A percentile compares a stretch with the other conserved stretches of the same genome.
Conservation (phyloP, 306 rosid species). For the Albizia julibrissin region DNA sequence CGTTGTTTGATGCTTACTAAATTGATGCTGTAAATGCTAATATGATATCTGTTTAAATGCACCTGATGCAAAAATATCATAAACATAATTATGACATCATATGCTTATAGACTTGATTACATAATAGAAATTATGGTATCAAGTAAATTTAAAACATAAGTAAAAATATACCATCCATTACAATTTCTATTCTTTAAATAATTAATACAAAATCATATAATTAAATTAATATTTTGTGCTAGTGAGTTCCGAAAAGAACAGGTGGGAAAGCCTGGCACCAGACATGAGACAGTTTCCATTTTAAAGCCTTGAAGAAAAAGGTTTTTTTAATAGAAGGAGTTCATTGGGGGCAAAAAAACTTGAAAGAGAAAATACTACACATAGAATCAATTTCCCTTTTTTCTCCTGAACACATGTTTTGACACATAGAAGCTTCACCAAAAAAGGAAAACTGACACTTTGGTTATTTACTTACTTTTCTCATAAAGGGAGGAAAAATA, state of each 20-base stretch:
- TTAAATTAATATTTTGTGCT: too few species aligned
- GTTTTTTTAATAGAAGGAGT: not conserved
- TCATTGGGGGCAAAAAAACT: not conserved
- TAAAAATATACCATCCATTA: too few species aligned
- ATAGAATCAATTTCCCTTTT: not conserved
- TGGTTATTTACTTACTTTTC: not conserved
- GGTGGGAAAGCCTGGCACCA: not conserved
- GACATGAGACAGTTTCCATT: not conserved
- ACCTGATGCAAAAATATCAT: too few species aligned
- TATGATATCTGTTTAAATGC: too few species aligned
- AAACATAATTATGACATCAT: too few species aligned
- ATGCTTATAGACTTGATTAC: too few species aligned
- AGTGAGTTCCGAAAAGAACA: not conserved
- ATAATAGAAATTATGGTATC: too few species aligned
- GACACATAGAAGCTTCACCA: not conserved
- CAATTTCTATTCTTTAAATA: too few species aligned
- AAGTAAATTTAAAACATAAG: too few species aligned
- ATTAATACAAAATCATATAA: too few species aligned
- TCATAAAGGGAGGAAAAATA: not conserved
- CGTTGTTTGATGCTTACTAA: too few species aligned
- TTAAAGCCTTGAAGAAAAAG: not conserved
- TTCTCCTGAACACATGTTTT: not conserved
- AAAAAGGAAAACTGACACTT: not conserved
- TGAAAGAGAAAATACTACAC: not conserved
- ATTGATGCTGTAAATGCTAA: too few species aligned